phyloP scores from a whole-genome alignment of 495 filamentous ascomycete species.

The Terfezia claveryi region DNA sequence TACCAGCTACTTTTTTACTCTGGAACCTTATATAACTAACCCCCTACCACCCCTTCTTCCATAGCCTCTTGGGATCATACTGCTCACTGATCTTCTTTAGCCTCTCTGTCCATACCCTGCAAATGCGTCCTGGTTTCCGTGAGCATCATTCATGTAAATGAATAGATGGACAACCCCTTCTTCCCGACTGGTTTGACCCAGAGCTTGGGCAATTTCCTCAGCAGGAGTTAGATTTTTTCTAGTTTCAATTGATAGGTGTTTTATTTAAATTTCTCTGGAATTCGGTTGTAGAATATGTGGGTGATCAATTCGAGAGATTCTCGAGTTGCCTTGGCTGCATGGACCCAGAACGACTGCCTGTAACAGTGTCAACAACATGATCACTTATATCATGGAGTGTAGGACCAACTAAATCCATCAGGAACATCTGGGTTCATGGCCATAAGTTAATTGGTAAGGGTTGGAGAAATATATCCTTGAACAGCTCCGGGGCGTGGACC shows the following conservation, averaged over 20 bases:
- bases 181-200: background rate
- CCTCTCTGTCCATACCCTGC: background rate
- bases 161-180: background rate
- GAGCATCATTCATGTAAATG: background rate
- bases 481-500: background rate
- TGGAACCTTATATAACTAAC: background rate
- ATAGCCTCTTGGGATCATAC: background rate
- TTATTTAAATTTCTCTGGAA: too few species aligned
- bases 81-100: background rate
- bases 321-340: background rate
- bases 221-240: too few species aligned
- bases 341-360: background rate
- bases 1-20: background rate
- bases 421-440: too few species aligned
- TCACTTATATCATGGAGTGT: too few species aligned
- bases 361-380: background rate
- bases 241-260: too few species aligned
- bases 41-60: background rate
- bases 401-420: background rate
- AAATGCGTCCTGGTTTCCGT: background rate
- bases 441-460: too few species aligned
- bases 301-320: background rate
- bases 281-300: background rate
- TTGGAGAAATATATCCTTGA: background rate
- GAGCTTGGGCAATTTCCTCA: too few species aligned